Conservation (phyloP, 768 basidiomycete genomes). For the Agaricus sinodeliciosus region DNA sequence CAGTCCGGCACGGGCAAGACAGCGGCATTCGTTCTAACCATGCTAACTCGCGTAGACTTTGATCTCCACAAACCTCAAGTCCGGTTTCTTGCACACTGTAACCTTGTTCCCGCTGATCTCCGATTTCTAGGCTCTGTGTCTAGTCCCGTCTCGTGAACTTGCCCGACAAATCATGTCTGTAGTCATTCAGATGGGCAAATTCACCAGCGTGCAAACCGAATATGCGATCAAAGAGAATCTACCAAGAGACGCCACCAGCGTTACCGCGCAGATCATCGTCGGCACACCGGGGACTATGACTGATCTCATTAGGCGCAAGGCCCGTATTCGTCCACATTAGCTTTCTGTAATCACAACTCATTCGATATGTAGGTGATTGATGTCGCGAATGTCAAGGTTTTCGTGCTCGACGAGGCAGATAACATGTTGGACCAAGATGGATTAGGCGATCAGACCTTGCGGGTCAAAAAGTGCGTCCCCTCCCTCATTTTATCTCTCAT, state of each 20-base stretch:
- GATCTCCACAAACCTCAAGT: constrained; percentile 80
- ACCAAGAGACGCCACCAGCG: constrained; percentile 51
- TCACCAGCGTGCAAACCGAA: constrained; percentile 87
- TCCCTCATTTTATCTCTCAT: background rate
- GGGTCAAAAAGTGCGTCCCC: constrained; percentile 80
- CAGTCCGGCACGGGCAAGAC: constrained; percentile 99
- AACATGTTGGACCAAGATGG: constrained; percentile 97
- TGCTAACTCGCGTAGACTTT: constrained; percentile 92
- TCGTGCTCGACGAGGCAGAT: constrained; percentile 97
- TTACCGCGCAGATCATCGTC: constrained; percentile 88
- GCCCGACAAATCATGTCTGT: constrained; percentile 98
- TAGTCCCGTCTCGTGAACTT: constrained; percentile 96
- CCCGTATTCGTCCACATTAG: constrained; percentile 11
- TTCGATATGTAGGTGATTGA: constrained; percentile 51
- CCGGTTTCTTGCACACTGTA: constrained; percentile 1
- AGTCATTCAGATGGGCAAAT: constrained; percentile 90
- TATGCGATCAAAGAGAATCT: constrained; percentile 92
- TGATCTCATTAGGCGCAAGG: constrained; percentile 72
- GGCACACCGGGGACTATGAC: constrained; percentile 96
- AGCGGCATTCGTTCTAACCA: constrained; percentile 94
- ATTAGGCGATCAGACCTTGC: constrained; percentile 87
- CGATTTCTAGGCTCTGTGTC: constrained; percentile 71
- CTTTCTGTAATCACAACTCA: background rate
- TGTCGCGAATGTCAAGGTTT: constrained; percentile 74
- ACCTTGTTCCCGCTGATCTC: background rate